These are phyloP conservation scores for Ophiognomonia clavigignenti-juglandacearum DNA, from an alignment of 2,329 filamentous ascomycete species.

Conservation along the genomic window DNA sequence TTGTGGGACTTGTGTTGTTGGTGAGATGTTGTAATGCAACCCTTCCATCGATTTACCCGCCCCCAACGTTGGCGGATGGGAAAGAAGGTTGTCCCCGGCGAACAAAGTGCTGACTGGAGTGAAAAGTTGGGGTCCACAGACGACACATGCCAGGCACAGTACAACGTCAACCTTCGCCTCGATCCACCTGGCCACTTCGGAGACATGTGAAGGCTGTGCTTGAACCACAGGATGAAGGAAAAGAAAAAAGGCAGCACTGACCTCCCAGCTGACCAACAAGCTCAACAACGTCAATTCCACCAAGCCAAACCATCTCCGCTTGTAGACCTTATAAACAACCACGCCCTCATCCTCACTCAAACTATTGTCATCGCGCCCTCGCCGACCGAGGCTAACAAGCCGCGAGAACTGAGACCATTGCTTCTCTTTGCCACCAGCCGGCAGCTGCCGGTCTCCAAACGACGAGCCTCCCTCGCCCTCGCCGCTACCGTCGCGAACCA, in stretches of 20 bases:
- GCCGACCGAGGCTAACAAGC: constrained; percentile 5
- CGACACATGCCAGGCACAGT: no score
- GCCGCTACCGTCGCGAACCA: no score
- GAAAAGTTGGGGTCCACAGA: no score
- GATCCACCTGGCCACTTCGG: no score
- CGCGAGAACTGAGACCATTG: background rate
- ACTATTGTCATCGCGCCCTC: background rate
- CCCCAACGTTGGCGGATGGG: background rate
- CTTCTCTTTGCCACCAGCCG: no score
- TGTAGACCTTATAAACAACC: constrained; percentile 51
- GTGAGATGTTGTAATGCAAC: background rate
- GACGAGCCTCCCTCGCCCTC: no score
- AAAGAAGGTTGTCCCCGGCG: no score
- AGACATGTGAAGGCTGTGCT: no score
- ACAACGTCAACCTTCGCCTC: no score
- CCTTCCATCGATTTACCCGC: background rate
- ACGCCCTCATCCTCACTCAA: constrained; percentile 6
- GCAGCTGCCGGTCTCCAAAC: no score
- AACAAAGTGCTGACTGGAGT: no score
- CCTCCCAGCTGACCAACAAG: constrained; percentile 91
- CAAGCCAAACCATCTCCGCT: constrained; percentile 84
- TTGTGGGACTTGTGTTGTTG: background rate
- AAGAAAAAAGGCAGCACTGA: constrained; percentile 45
- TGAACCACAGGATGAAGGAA: background rate
- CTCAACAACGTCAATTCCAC: constrained; percentile 82